Conservation (phyloP, 2,329 filamentous ascomycete species). For the Pseudogymnoascus pannorum region DNA sequence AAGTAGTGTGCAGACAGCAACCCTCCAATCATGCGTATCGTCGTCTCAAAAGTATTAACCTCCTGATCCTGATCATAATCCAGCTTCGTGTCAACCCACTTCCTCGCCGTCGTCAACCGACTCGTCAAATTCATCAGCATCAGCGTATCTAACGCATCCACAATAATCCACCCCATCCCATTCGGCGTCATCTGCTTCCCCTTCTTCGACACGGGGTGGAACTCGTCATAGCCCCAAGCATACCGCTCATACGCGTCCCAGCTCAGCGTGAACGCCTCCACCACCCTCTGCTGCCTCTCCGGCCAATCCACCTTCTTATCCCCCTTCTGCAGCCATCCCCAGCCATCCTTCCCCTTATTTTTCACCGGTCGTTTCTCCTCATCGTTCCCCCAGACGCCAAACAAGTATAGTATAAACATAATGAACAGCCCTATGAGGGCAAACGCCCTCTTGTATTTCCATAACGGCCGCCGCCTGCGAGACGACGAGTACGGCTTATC, state of each 20-base stretch:
- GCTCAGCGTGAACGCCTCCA: conserved; percentile 82
- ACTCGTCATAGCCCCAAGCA: conserved; percentile 91
- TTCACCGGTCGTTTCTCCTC: conserved; percentile 12
- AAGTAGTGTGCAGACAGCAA: conserved; percentile 90
- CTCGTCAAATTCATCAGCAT: conserved; percentile 97
- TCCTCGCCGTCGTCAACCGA: conserved; percentile 71
- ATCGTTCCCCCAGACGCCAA: conserved; percentile 45
- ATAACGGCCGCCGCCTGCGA: conserved; percentile 50
- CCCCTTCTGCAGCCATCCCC: conserved; percentile 50
- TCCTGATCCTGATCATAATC: conserved; percentile 89
- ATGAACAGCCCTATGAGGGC: conserved; percentile 45
- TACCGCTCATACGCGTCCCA: conserved; percentile 91
- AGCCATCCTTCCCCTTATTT: conserved; percentile 36
- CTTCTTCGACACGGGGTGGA: conserved; percentile 71
- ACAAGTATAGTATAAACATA: conserved; percentile 59
- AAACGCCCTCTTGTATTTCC: conserved; percentile 56
- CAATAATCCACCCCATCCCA: conserved; percentile 95
- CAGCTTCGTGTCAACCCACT: conserved; percentile 78
- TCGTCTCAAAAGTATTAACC: conserved; percentile 96
- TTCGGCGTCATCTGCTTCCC: conserved; percentile 79
- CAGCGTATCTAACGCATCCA: conserved; percentile 91
- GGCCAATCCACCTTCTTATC: conserved; percentile 63
- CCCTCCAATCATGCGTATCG: conserved; percentile 93
- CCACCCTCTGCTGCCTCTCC: conserved; percentile 69
- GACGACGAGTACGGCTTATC: conserved; percentile 72